Percentiles rank a stretch among this genome's conserved stretches.
Conservation (phyloP, 2,329 filamentous ascomycete species). For the Xylaria sp. region DNA sequence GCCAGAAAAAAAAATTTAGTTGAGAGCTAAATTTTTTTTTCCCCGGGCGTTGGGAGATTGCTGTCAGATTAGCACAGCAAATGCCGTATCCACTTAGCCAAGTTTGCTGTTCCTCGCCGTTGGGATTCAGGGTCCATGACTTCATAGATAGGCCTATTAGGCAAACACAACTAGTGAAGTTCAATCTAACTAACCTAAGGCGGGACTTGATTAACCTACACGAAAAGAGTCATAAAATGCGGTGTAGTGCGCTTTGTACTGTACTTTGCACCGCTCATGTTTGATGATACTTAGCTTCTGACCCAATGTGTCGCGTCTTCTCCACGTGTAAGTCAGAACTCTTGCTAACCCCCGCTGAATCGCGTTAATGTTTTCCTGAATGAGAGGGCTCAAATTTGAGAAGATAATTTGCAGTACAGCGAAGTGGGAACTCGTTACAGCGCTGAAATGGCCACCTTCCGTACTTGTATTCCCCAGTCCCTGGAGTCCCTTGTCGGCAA, state of each 20-base stretch:
- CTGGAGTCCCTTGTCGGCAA: neutral
- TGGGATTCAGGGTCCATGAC: constrained; percentile 41
- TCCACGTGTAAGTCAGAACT: constrained; percentile 2
- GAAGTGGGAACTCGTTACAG: neutral
- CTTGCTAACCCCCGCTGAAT: neutral
- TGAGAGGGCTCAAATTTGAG: neutral
- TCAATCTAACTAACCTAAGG: constrained; percentile 2
- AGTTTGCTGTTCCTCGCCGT: constrained; percentile 30
- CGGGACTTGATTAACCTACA: constrained; percentile 13
- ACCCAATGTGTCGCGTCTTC: constrained; percentile 3
- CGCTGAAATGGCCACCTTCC: neutral
- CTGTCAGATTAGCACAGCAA: constrained; percentile 33
- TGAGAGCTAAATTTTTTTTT: constrained; percentile 29
- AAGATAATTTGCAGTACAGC: neutral
- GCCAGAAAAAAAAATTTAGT: constrained; percentile 20
- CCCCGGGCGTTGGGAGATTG: constrained; percentile 30
- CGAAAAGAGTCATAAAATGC: constrained; percentile 35
- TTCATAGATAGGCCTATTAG: constrained; percentile 30
- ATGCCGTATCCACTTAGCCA: constrained; percentile 36
- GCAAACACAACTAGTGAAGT: constrained; percentile 1
- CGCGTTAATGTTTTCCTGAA: neutral
- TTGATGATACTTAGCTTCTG: neutral
- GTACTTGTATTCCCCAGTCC: neutral
- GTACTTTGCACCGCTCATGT: constrained; percentile 6
- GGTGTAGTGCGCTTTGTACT: constrained; percentile 30